phyloP scores from a whole-genome alignment of 257 asterid genomes.

The Solanum arcanum region DNA sequence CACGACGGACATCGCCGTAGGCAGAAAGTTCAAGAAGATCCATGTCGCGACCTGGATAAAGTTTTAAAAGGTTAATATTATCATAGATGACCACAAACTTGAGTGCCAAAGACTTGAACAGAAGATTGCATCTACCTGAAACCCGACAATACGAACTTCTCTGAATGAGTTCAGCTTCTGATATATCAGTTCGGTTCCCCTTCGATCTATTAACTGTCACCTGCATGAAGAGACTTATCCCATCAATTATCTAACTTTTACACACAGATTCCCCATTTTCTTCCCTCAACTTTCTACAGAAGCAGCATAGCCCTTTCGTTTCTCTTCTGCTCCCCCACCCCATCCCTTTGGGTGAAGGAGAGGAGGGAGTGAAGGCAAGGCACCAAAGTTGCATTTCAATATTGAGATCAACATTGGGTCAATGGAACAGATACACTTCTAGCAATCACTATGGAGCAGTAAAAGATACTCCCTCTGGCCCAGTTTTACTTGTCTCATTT shows the following conservation, averaged over 20 bases:
- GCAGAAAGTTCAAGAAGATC: constrained; percentile 91
- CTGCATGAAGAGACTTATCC: constrained; percentile 8
- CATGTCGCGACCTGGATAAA: constrained; percentile 62
- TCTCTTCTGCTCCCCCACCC: too few relatives aligned
- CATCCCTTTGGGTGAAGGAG: too few relatives aligned
- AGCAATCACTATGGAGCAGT: too few relatives aligned
- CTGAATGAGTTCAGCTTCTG: constrained; percentile 74
- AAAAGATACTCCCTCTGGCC: too few relatives aligned
- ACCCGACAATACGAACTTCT: constrained; percentile 88
- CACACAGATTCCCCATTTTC: background rate
- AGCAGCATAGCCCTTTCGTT: background rate
- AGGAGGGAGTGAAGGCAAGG: too few relatives aligned
- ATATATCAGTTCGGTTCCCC: constrained; percentile 79
- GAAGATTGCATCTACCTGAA: constrained; percentile 1
- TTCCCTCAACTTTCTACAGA: background rate
- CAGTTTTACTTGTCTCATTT: too few relatives aligned
- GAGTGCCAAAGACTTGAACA: background rate
- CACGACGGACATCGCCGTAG: constrained; percentile 66
- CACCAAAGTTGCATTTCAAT: too few relatives aligned
- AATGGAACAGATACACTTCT: too few relatives aligned
- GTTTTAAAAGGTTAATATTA: background rate
- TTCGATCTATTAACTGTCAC: constrained; percentile 89
- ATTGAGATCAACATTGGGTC: too few relatives aligned
- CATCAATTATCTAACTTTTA: background rate
- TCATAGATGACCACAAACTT: background rate